phyloP scores from a whole-genome alignment of 495 filamentous ascomycete species.

The Cercophora newfieldiana region DNA sequence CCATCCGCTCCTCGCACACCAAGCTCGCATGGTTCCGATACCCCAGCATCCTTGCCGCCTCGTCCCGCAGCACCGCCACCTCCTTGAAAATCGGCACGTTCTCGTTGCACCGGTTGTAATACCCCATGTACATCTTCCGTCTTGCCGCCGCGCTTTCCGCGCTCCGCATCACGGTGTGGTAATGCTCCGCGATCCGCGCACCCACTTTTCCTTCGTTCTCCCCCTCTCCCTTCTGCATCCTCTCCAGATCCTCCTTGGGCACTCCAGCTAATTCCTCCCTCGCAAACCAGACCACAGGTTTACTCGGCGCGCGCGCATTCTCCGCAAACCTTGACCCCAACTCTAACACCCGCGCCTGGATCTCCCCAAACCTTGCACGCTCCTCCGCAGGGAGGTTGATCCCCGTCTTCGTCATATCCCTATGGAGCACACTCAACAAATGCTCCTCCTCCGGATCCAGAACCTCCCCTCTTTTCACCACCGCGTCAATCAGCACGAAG shows the following conservation, averaged over 20 bases:
- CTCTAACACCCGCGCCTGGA: neutral
- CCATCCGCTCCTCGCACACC: neutral
- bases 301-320: neutral
- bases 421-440: neutral
- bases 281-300: neutral
- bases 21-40: conserved; percentile 1
- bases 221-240: neutral
- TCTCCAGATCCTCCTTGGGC: neutral
- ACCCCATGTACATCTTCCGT: neutral
- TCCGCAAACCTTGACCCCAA: neutral
- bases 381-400: neutral
- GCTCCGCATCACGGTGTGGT: neutral
- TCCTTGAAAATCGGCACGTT: conserved; percentile 3
- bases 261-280: neutral
- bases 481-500: neutral
- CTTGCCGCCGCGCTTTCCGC: neutral
- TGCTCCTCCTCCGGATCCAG: neutral
- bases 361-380: neutral
- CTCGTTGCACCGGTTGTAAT: neutral
- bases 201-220: neutral
- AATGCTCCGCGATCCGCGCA: neutral
- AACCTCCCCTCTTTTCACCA: neutral
- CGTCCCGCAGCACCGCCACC: neutral
- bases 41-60: neutral
- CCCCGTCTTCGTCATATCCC: neutral